phyloP scores from a whole-genome alignment of 2,329 filamentous ascomycete species.

The Arthrobotrys iridis region DNA sequence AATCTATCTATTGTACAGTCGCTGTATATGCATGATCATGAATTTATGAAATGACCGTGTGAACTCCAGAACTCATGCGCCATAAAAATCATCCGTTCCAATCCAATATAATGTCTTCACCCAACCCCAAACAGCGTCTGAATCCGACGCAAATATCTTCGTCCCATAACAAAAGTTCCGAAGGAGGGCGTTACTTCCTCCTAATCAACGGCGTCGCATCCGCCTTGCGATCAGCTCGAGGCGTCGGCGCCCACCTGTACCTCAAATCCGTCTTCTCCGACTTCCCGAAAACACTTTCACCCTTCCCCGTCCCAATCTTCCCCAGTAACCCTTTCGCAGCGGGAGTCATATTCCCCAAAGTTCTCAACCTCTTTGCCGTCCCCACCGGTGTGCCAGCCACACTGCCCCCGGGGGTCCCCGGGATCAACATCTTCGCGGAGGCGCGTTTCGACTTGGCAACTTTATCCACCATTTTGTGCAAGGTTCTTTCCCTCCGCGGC shows the following conservation, averaged over 20 bases:
- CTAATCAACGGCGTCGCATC: slow-evolving; percentile 47
- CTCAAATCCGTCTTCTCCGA: slow-evolving; percentile 32
- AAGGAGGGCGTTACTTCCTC: slow-evolving; percentile 2
- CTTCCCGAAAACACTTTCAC: slow-evolving; percentile 48
- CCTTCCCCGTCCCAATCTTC: slow-evolving; percentile 63
- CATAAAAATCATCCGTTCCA: no score
- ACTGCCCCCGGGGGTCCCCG: slow-evolving; percentile 69
- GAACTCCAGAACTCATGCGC: slow-evolving; percentile 19
- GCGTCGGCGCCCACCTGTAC: slow-evolving; percentile 56
- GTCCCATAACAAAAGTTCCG: not conserved
- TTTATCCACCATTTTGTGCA: slow-evolving; percentile 85
- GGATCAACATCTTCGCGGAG: slow-evolving; percentile 64
- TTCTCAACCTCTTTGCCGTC: slow-evolving; percentile 62
- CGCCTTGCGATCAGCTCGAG: slow-evolving; percentile 49
- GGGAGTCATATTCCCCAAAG: slow-evolving; percentile 70
- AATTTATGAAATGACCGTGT: not conserved
- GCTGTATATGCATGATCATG: not conserved
- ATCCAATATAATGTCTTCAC: not conserved
- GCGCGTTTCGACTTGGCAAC: slow-evolving; percentile 77
- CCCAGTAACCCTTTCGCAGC: slow-evolving; percentile 76
- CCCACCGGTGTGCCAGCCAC: slow-evolving; percentile 68
- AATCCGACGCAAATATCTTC: no score
- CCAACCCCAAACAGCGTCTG: not conserved
- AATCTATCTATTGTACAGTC: slow-evolving; percentile 14
- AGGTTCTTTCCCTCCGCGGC: slow-evolving; percentile 79